phyloP scores from a whole-genome alignment of 805 yeast genomes.

The Sugiyamaella mastotermitis region DNA sequence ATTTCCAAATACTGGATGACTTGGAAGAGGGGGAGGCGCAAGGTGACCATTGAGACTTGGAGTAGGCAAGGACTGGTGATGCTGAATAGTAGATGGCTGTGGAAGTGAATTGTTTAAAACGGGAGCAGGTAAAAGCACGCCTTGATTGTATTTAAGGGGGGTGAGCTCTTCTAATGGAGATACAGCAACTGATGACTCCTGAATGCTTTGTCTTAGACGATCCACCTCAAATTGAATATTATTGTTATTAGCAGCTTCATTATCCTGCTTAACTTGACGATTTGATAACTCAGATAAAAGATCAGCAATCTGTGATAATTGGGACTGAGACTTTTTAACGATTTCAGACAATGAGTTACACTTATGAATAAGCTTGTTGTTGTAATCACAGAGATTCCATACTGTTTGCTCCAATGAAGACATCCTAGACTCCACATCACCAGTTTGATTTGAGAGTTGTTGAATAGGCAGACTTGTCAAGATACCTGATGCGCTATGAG shows the following conservation, averaged over 20 bases:
- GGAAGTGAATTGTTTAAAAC: conserved; percentile 8
- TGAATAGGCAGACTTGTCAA: too few relatives aligned
- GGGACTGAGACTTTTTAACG: conserved; percentile 13
- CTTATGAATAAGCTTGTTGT: conserved; percentile 9
- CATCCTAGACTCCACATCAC: conserved; percentile 38
- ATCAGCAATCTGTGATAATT: conserved; percentile 13
- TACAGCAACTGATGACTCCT: not conserved
- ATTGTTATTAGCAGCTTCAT: not conserved
- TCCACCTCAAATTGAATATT: conserved; percentile 3
- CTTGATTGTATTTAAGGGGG: too few relatives aligned
- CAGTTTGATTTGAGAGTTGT: too few relatives aligned
- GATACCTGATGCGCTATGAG: not conserved
- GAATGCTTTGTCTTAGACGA: conserved; percentile 3
- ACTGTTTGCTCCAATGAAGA: conserved; percentile 13
- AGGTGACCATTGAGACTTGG: not conserved
- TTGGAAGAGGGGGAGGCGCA: conserved; percentile 6
- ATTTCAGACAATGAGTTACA: conserved; percentile 11
- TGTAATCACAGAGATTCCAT: conserved; percentile 15
- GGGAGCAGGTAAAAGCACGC: too few relatives aligned
- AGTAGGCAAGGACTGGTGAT: conserved; percentile 2
- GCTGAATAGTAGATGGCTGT: not conserved
- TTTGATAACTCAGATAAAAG: conserved; percentile 2
- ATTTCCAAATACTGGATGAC: too few relatives aligned
- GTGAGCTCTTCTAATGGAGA: too few relatives aligned
- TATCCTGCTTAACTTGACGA: not conserved